Percentiles rank a stretch among this genome's conserved stretches.
Evolutionary conservation across 202 grass and related monocot genomes (phyloP).

Genomic region (Schoenoplectus triqueter): DNA sequence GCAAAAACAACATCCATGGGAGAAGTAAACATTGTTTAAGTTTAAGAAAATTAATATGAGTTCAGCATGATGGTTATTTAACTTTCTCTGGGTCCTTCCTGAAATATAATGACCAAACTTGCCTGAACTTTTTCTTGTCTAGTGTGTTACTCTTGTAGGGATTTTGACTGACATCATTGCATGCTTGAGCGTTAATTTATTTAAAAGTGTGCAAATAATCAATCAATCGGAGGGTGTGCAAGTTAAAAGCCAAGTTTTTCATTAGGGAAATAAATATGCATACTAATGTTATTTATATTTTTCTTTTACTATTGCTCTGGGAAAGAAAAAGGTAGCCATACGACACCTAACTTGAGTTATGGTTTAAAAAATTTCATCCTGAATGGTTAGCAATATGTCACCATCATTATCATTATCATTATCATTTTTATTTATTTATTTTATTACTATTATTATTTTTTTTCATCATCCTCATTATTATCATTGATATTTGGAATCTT

Average conservation of each 20-base stretch:
- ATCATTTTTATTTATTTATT: too few relatives aligned
- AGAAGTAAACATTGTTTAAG: neutral
- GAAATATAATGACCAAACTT: neutral
- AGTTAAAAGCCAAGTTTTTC: neutral
- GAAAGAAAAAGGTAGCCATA: neutral
- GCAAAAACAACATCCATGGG: neutral
- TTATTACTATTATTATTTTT: too few relatives aligned
- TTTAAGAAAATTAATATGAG: slow-evolving; percentile 20
- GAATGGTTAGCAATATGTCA: slow-evolving; percentile 1
- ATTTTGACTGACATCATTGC: neutral
- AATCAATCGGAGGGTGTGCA: neutral
- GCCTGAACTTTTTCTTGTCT: neutral
- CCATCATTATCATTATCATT: too few relatives aligned
- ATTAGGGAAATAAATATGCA: slow-evolving; percentile 7
- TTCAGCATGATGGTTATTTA: neutral
- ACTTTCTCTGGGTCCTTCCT: neutral
- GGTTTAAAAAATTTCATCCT: neutral
- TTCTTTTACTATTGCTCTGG: neutral
- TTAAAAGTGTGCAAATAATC: neutral
- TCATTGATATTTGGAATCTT: too few relatives aligned
- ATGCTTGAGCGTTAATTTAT: neutral
- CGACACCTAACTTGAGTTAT: neutral
- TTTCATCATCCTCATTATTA: too few relatives aligned
- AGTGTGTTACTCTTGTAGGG: neutral
- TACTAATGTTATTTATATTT: neutral